Conservation (phyloP, 306 rosid genomes). For the Quercus berberidifolia region DNA sequence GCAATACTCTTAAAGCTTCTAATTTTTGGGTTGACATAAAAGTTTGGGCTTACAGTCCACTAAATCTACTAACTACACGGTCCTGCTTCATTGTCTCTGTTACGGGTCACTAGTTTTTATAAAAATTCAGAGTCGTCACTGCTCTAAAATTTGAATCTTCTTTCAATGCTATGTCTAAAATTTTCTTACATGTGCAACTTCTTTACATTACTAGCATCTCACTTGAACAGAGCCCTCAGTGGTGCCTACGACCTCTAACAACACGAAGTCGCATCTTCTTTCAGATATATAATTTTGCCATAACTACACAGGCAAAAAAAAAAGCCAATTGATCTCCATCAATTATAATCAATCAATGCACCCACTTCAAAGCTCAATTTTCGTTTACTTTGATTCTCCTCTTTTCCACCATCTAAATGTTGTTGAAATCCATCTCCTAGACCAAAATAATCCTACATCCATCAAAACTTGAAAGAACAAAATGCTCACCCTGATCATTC, state of each 20-base stretch:
- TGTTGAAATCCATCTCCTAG: no score
- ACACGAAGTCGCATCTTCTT: background rate
- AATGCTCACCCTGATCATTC: background rate
- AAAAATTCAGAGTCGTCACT: background rate
- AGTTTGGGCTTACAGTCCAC: background rate
- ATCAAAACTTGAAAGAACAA: background rate
- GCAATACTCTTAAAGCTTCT: background rate
- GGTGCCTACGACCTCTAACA: background rate
- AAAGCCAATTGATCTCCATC: background rate
- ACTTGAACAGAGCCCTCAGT: background rate
- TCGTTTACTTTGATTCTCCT: background rate
- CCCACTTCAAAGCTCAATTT: background rate
- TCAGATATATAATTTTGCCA: background rate
- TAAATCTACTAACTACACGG: background rate
- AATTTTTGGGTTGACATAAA: background rate
- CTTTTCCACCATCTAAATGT: no score
- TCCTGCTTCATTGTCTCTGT: background rate
- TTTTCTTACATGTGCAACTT: background rate
- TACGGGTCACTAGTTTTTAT: no score
- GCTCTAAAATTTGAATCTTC: no score
- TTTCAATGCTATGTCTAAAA: no score
- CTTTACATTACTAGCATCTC: background rate
- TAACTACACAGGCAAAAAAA: background rate
- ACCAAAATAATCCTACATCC: background rate
- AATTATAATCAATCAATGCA: background rate